Base-by-base conservation (phyloP, 768 basidiomycete genomes). In the Boletellus ananas region DNA sequence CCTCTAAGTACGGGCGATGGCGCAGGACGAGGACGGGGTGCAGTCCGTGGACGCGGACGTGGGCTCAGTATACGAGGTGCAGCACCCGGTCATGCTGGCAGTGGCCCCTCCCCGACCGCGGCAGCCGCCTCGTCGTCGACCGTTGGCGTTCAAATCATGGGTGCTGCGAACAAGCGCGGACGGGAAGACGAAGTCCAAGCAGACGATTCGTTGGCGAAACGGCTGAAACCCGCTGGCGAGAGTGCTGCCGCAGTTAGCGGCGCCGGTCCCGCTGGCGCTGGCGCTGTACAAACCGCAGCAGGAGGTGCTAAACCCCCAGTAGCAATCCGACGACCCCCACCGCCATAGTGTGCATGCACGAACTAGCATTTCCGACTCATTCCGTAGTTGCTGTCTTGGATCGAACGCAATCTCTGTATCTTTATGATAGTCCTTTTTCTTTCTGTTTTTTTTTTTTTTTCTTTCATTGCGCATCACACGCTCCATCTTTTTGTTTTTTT, bases 201-300 rank as follows among this genome's bases (percentile, higher is more conserved):
- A 0, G 82, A 83, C 17, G 81, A 83, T 58, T 78, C 83, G 10
- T 70, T 87, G 29, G 82, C 79, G 0, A 87, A 88, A 60, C 79
- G 86, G 38, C 53, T 85, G 45, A 87, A 84, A 61, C 80, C 80
- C 42, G 78, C 80, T 3, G 48, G 33, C 3, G 62, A 65, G 21
- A 25, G n/a, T 7, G 21, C 16, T 13, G 14, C 25, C 12, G 37
- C 45, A 4, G 25, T 21, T 25, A 34, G 25, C 10, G 14, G 25
- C n/a, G 44, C 25, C 6, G 17, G 8, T 3, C n/a, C 14, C 3
- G 14, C 18, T 18, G 18, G 41, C 14, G 42, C 27, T 9, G 49
- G 34, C 1, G 44, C n/a, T 7, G 34, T 36, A 18, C 21, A 34
- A 10, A 37, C 25, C 16, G 36, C 52, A 21, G 45, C n/a, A n/a